These are phyloP conservation scores for Candida patagonica DNA, from an alignment of 805 yeast species.

Conservation along the genomic window DNA sequence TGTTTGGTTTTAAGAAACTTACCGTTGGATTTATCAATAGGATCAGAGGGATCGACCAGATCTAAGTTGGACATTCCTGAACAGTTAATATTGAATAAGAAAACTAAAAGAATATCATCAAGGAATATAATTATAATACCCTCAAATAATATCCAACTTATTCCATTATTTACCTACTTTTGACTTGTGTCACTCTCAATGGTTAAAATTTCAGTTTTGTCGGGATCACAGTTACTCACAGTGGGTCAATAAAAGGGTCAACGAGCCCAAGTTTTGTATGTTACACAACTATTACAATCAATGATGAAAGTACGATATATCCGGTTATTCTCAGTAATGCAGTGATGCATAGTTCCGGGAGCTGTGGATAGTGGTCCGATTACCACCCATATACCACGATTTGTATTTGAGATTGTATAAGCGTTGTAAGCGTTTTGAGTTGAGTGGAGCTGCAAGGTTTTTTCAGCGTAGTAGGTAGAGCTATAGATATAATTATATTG, in stretches of 20 bases:
- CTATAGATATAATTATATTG: too few species aligned
- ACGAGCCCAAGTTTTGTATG: conserved; percentile 3
- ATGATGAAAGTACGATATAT: conserved; percentile 12
- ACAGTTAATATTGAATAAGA: too few species aligned
- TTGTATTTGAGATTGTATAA: conserved; percentile 20
- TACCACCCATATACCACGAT: conserved; percentile 17
- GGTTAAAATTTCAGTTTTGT: background rate
- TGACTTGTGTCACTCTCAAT: background rate
- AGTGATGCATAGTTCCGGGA: conserved; percentile 10
- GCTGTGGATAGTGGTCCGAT: conserved; percentile 21
- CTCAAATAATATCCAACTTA: too few species aligned
- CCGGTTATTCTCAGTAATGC: conserved; percentile 2
- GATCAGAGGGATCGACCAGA: too few species aligned
- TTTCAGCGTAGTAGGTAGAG: too few species aligned
- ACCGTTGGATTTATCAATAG: too few species aligned
- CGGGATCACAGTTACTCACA: conserved; percentile 1
- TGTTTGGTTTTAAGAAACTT: too few species aligned
- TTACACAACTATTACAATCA: conserved; percentile 17
- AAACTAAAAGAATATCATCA: too few species aligned
- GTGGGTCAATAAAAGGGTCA: conserved; percentile 1
- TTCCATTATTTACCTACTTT: background rate
- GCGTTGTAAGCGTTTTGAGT: too few species aligned
- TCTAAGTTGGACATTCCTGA: too few species aligned
- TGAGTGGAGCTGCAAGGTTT: too few species aligned
- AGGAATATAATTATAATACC: too few species aligned